A percentile compares a stretch with the other conserved stretches of the same genome.
Conservation (phyloP, 2,329 filamentous ascomycete genomes). For the Colletotrichum cereale region DNA sequence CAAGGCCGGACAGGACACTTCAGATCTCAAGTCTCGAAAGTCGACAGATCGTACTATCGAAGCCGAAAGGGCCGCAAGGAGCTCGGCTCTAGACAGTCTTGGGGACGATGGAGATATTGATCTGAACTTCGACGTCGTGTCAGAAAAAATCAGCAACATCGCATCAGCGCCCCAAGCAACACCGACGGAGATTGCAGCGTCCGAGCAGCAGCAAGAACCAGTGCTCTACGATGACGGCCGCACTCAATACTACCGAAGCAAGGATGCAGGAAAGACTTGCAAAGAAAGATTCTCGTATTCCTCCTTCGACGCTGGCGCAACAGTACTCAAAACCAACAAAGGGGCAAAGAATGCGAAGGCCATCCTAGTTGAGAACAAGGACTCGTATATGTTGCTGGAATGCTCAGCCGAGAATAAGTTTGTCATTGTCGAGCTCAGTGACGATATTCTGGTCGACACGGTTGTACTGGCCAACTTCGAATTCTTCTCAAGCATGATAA, state of each 20-base stretch:
- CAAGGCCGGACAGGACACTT: slow-evolving; percentile 78
- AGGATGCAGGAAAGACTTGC: slow-evolving; percentile 96
- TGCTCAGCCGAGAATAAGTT: slow-evolving; percentile 92
- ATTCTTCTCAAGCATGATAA: slow-evolving; percentile 98
- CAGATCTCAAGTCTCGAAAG: slow-evolving; percentile 72
- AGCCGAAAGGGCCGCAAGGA: slow-evolving; percentile 63
- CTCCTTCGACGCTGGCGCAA: slow-evolving; percentile 96
- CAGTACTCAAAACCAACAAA: slow-evolving; percentile 88
- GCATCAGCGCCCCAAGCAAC: slow-evolving; percentile 30
- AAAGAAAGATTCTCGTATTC: slow-evolving; percentile 98
- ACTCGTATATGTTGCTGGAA: slow-evolving; percentile 97
- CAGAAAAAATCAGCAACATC: slow-evolving; percentile 54
- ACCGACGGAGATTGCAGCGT: slow-evolving; percentile 27
- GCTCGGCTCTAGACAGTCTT: slow-evolving; percentile 79
- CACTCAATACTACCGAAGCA: slow-evolving; percentile 76
- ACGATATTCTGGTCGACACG: slow-evolving; percentile 88
- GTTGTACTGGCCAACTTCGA: slow-evolving; percentile 98
- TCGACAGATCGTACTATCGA: slow-evolving; percentile 62
- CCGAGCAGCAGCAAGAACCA: slow-evolving; percentile 51
- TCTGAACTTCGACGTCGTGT: slow-evolving; percentile 65
- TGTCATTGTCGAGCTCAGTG: slow-evolving; percentile 92
- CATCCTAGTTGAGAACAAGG: slow-evolving; percentile 95
- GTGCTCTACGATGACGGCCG: slow-evolving; percentile 62
- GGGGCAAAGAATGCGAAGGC: slow-evolving; percentile 90
- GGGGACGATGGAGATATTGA: slow-evolving; percentile 90